Evolutionary conservation across 2,329 filamentous ascomycete species (phyloP).

Genomic region (Penicillium sp.): DNA sequence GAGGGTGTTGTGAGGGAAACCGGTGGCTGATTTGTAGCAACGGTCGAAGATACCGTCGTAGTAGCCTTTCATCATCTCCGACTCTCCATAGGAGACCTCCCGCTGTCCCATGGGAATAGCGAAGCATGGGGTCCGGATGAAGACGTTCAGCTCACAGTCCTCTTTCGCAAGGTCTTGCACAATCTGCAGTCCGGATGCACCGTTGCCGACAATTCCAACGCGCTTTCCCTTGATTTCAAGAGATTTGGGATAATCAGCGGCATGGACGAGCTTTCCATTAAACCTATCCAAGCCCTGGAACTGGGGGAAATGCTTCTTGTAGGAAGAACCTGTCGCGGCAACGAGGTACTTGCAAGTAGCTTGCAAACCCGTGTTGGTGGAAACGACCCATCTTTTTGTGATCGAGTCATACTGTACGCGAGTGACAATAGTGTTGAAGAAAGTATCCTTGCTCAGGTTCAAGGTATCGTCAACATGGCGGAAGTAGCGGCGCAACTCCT

Average conservation of each 20-base stretch:
- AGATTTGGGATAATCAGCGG: slow-evolving; percentile 51
- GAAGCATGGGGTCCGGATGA: slow-evolving; percentile 66
- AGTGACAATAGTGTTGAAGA: slow-evolving; percentile 48
- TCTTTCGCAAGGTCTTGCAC: slow-evolving; percentile 19
- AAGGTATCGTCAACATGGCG: slow-evolving; percentile 48
- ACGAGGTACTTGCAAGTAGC: slow-evolving; percentile 49
- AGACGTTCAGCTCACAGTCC: slow-evolving; percentile 47
- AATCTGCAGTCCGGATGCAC: slow-evolving; percentile 22
- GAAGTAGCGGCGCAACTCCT: slow-evolving; percentile 52
- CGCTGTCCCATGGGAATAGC: slow-evolving; percentile 62
- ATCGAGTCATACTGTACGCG: slow-evolving; percentile 44
- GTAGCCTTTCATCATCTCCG: slow-evolving; percentile 48
- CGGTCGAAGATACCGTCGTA: slow-evolving; percentile 56
- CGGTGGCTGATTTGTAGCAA: slow-evolving; percentile 56
- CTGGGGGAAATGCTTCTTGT: slow-evolving; percentile 42
- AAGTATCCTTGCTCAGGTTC: slow-evolving; percentile 47
- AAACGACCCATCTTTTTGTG: slow-evolving; percentile 46
- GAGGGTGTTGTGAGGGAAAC: slow-evolving; percentile 45
- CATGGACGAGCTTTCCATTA: slow-evolving; percentile 55
- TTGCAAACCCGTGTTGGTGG: slow-evolving; percentile 43
- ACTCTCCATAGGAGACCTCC: slow-evolving; percentile 50
- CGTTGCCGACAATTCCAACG: slow-evolving; percentile 21
- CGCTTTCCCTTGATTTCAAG: slow-evolving; percentile 16
- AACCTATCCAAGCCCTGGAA: slow-evolving; percentile 43
- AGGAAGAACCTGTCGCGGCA: slow-evolving; percentile 44